phyloP scores from a whole-genome alignment of 768 basidiomycete genomes.

The Podaxis rugospora region DNA sequence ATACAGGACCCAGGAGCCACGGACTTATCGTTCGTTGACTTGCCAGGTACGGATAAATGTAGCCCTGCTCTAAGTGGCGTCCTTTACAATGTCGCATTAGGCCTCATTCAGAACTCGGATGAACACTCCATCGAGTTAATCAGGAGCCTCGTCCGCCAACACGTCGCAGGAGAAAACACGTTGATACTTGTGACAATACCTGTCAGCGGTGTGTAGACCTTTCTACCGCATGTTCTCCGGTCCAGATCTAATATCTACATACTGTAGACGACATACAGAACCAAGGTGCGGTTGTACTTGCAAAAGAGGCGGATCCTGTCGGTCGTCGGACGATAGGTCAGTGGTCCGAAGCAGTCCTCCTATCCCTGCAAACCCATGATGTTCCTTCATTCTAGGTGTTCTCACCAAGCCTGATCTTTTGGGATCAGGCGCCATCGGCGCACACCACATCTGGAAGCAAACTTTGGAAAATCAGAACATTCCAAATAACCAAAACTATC shows the following conservation, averaged over 20 bases:
- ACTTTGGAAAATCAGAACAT: slow-evolving; percentile 41
- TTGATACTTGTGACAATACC: slow-evolving; percentile 66
- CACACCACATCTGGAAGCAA: slow-evolving; percentile 42
- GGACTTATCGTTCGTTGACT: slow-evolving; percentile 49
- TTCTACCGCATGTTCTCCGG: neutral
- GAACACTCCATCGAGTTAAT: slow-evolving; percentile 40
- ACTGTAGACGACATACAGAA: slow-evolving; percentile 64
- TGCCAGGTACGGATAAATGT: slow-evolving; percentile 36
- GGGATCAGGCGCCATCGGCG: slow-evolving; percentile 33
- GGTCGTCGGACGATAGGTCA: slow-evolving; percentile 60
- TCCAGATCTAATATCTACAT: neutral
- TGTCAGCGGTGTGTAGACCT: slow-evolving; percentile 44
- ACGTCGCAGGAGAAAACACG: slow-evolving; percentile 47
- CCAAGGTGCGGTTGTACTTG: slow-evolving; percentile 53
- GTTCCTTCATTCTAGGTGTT: slow-evolving; percentile 38
- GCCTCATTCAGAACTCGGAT: slow-evolving; percentile 55
- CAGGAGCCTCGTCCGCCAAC: slow-evolving; percentile 37
- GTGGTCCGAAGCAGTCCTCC: neutral
- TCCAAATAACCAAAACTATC: slow-evolving; percentile 21
- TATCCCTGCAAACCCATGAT: neutral
- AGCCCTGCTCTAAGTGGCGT: neutral
- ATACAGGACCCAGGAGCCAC: slow-evolving; percentile 40
- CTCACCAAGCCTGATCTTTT: slow-evolving; percentile 69
- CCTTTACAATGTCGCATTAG: slow-evolving; percentile 23
- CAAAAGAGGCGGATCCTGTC: slow-evolving; percentile 44